Evolutionary conservation across 495 filamentous ascomycete genomes (phyloP), one percentile per base, ranked within the genome.

Genomic region (Hypomontagnella monticulosa): DNA sequence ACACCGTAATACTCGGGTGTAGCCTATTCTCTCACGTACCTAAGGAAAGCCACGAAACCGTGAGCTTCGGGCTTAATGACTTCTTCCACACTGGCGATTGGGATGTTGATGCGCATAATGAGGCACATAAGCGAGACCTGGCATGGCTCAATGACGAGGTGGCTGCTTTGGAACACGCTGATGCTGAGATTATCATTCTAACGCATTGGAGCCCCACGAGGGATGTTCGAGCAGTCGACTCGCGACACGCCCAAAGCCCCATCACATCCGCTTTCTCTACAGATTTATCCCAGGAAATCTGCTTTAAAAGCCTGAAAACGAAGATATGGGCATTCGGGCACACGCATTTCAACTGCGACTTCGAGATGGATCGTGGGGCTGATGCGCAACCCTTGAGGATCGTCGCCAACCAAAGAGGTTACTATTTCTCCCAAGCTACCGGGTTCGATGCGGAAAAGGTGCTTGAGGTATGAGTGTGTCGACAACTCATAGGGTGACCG

Each of bases 241-340:
- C 81, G 5, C 68, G 37, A 8, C 80, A 86, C 69, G 55, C 14
- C 4, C 64, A 70, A 3, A 84, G 80, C 48, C 42, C 60, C 4
- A 70, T 86, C 23, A 65, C 68, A 0, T 79, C 59, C 57, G 67
- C 73, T 0, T 87, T 86, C 56, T 67, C 74, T 7, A 84, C 81
- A 0, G 83, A 67, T 32, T 58, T 67, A 6, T 53, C 33, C 14
- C 10, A 27, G 12, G 64, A 87, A 58, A 20, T 34, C 30, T 86
- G 84, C 51, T 88, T 78, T 78, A 72, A 52, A 19, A 79, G 75
- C 30, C 44, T 51, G 4, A 64, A 61, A 2, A 84, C 87, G 4
- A 73, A 71, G 40, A n/a, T 85, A 6, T 85, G 82, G 84, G 84
- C 79, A 10, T 87, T 83, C 71, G 83, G 83, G 1, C 83, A 87